Percentiles rank a stretch among this genome's conserved stretches.
phyloP scores from a whole-genome alignment of 2,329 filamentous ascomycete genomes.

The Trichoderma simmonsii region DNA sequence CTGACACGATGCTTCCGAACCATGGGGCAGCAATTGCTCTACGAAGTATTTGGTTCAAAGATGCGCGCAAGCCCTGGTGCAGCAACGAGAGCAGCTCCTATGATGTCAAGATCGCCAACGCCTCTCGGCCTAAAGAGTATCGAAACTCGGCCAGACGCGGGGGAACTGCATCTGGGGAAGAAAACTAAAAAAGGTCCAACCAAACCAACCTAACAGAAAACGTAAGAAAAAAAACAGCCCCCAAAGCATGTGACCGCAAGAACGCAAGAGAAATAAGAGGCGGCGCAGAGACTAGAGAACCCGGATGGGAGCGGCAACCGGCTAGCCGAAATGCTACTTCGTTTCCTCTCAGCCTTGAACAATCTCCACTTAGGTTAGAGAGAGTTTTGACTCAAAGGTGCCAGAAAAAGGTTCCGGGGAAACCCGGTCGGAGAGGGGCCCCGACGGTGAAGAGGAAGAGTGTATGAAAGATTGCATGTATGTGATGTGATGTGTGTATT shows the following conservation, averaged over 20 bases:
- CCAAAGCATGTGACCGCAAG: background rate
- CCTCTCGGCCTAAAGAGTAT: background rate
- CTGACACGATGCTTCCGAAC: background rate
- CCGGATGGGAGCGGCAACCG: background rate
- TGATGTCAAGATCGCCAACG: background rate
- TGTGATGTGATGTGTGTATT: background rate
- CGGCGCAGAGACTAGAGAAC: background rate
- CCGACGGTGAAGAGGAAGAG: background rate
- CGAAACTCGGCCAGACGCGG: background rate
- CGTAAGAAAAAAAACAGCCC: background rate
- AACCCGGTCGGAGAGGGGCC: constrained; percentile 1
- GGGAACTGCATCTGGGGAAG: background rate
- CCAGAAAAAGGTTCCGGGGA: background rate
- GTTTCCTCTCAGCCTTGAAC: background rate
- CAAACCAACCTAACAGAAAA: background rate
- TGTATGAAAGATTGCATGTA: background rate
- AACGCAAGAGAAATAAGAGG: background rate
- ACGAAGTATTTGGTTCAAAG: background rate
- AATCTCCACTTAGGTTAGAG: background rate
- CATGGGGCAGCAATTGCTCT: background rate
- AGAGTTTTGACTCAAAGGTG: background rate
- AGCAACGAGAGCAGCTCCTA: background rate
- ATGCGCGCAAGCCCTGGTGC: background rate
- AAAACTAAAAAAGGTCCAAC: background rate
- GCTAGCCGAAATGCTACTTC: background rate